Base-by-base conservation (phyloP, 768 basidiomycete genomes). In the Gymnopilus junonius region DNA sequence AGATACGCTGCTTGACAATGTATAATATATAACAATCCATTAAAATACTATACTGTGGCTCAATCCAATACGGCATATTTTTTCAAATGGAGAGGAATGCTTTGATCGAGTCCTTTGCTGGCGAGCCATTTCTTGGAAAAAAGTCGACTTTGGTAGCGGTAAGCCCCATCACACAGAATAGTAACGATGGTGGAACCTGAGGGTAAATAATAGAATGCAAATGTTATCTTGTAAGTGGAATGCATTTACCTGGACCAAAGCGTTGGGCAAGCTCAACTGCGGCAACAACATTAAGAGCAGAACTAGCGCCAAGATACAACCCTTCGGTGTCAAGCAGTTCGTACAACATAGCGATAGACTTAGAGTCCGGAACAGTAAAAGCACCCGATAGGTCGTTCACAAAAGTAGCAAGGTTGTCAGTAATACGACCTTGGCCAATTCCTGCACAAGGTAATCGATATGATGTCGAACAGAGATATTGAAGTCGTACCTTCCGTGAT, bases 361-460 rank as follows among this genome's bases (percentile, higher is more conserved):
- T 91, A 70, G 88, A 86, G 67, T 99, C 97, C 3, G 94, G 81
- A 37, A 99, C 89, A 63, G 87, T 89, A 70, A 98, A 82, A 4
- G 95, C 93, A 17, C 97, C 95, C 27, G 88, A 84, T 17, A 99
- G 53, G 48, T 93, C 79, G 2, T 88, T 80, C 45, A 98, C 80
- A 73, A 97, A 91, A 1, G 90, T 94, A 23, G 79, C 88, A 67
- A 99, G 79, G 75, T 99, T 99, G 72, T 92, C 81, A 10, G 97
- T 99, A 51, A 99, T 84, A 64, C 97, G 90, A 14, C 97, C 97
- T 76, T 99, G 97, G 57, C 97, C 97, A 70, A 99, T 98, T 37
- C 95, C 95, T 97, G 62, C 11, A 15, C 34, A 20, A 17, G 31
- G 42, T 25, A 53, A 48, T 62, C 27, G 56, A 62, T 14, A 25